These are phyloP conservation scores for Tetracladium maxilliforme DNA, from an alignment of 2,329 filamentous ascomycete genomes.

Conservation along the genomic window DNA sequence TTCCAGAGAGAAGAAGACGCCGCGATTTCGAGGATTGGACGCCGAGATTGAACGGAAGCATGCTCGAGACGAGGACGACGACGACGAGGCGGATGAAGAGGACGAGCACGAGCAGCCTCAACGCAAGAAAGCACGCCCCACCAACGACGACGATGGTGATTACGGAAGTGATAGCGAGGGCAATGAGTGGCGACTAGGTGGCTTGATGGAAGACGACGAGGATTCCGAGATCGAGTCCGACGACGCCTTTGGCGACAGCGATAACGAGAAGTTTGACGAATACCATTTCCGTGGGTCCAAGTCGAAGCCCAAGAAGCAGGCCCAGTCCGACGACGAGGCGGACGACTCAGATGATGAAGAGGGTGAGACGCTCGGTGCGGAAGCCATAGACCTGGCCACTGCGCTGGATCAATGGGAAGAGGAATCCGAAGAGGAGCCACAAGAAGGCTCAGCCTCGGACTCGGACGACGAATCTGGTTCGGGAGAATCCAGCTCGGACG, in stretches of 20 bases:
- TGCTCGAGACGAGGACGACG: slow-evolving; percentile 20
- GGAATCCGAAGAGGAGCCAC: slow-evolving; percentile 23
- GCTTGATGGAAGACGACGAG: slow-evolving; percentile 49
- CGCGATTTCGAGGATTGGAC: slow-evolving; percentile 42
- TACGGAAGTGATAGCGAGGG: slow-evolving; percentile 55
- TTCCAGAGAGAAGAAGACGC: slow-evolving; percentile 34
- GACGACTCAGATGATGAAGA: slow-evolving; percentile 65
- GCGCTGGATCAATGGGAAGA: slow-evolving; percentile 18
- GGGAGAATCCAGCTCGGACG: slow-evolving; percentile 37
- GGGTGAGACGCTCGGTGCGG: slow-evolving; percentile 48
- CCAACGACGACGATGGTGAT: slow-evolving; percentile 31
- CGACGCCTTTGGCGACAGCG: slow-evolving; percentile 56
- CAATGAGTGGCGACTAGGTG: slow-evolving; percentile 51
- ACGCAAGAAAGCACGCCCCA: slow-evolving; percentile 14
- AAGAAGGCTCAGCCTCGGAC: slow-evolving; percentile 30
- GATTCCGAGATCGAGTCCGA: slow-evolving; percentile 59
- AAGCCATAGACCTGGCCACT: too few species aligned
- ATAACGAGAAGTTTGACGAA: slow-evolving; percentile 55
- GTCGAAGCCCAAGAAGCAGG: slow-evolving; percentile 32
- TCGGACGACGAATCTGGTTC: slow-evolving; percentile 17
- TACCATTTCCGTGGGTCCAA: slow-evolving; percentile 50
- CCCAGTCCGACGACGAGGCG: slow-evolving; percentile 39
- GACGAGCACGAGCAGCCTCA: slow-evolving; percentile 18
- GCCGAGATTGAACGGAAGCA: slow-evolving; percentile 24
- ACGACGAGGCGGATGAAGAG: slow-evolving; percentile 27